These are phyloP conservation scores for Gastrolobium bilobum DNA, from an alignment of 306 rosid species.

Conservation along the genomic window DNA sequence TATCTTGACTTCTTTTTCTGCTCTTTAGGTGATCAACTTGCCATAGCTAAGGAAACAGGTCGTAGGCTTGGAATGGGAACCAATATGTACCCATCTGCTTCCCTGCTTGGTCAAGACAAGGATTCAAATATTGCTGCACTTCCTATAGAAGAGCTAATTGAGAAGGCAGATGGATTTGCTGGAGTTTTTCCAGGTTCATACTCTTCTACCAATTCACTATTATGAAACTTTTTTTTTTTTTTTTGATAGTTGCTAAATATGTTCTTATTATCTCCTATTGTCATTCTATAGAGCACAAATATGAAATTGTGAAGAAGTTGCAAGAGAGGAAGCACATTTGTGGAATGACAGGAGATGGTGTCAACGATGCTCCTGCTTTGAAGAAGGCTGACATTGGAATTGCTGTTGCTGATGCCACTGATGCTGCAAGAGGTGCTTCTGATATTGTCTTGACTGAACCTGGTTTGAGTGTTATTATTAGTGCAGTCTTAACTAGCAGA, in stretches of 20 bases:
- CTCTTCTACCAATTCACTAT: conserved; percentile 9
- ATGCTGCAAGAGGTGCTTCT: conserved; percentile 97
- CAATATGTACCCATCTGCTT: conserved; percentile 95
- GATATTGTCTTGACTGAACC: conserved; percentile 99
- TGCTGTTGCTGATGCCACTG: conserved; percentile 99
- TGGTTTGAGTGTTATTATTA: conserved; percentile 97
- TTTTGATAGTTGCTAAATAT: background rate
- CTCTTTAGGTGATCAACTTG: conserved; percentile 91
- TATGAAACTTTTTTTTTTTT: background rate
- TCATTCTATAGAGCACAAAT: conserved; percentile 78
- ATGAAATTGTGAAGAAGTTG: conserved; percentile 94
- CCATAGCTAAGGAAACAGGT: conserved; percentile 97
- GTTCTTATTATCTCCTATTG: conserved; percentile 7
- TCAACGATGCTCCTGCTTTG: conserved; percentile 97
- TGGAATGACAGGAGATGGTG: conserved; percentile 99
- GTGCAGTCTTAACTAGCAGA: conserved; percentile 96
- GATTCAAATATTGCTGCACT: conserved; percentile 87
- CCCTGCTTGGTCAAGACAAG: conserved; percentile 91
- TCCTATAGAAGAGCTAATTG: conserved; percentile 92
- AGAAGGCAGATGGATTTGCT: conserved; percentile 98
- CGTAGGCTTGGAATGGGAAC: conserved; percentile 99
- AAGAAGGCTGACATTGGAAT: conserved; percentile 98
- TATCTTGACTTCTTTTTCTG: conserved; percentile 29
- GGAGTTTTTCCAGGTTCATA: conserved; percentile 97
- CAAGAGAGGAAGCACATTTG: conserved; percentile 98